Evolutionary conservation across 768 basidiomycete species (phyloP).

Genomic region (Lactifluus piperatus): DNA sequence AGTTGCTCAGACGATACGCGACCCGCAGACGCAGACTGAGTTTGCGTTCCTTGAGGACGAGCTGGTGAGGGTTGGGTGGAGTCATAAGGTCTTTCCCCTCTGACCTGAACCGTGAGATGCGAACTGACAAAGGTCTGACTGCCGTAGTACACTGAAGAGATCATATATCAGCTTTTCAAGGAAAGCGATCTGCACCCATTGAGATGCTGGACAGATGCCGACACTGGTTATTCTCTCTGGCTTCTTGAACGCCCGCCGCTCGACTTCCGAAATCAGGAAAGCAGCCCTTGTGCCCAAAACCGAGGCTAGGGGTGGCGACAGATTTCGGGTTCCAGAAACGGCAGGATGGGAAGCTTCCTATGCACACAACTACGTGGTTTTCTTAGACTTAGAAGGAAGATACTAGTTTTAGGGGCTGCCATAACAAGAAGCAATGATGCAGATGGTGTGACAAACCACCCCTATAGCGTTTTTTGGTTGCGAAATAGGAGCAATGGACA

Average conservation of each 20-base stretch:
- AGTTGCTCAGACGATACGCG: conserved; percentile 43
- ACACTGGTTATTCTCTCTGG: conserved; percentile 75
- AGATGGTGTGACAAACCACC: too few species aligned
- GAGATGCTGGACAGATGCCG: conserved; percentile 74
- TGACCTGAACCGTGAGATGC: background rate
- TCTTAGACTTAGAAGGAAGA: too few species aligned
- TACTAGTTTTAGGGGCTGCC: too few species aligned
- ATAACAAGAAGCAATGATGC: too few species aligned
- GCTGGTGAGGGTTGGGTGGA: conserved; percentile 73
- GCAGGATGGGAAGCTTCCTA: too few species aligned
- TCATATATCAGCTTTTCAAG: conserved; percentile 61
- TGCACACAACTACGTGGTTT: too few species aligned
- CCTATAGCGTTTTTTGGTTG: too few species aligned
- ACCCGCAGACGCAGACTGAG: conserved; percentile 37
- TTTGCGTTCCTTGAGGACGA: conserved; percentile 62
- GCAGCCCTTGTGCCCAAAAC: too few species aligned
- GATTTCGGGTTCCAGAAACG: too few species aligned
- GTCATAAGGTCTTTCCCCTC: conserved; percentile 30
- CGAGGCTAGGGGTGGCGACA: too few species aligned
- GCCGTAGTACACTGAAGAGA: conserved; percentile 66
- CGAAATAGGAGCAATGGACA: too few species aligned
- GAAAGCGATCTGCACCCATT: conserved; percentile 71
- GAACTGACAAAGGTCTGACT: background rate
- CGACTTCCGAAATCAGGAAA: too few species aligned
- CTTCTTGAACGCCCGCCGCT: conserved; percentile 39